Evolutionary conservation across 2,329 filamentous ascomycete species (phyloP).

Genomic region (Aspergillus fumigatiaffinis): DNA sequence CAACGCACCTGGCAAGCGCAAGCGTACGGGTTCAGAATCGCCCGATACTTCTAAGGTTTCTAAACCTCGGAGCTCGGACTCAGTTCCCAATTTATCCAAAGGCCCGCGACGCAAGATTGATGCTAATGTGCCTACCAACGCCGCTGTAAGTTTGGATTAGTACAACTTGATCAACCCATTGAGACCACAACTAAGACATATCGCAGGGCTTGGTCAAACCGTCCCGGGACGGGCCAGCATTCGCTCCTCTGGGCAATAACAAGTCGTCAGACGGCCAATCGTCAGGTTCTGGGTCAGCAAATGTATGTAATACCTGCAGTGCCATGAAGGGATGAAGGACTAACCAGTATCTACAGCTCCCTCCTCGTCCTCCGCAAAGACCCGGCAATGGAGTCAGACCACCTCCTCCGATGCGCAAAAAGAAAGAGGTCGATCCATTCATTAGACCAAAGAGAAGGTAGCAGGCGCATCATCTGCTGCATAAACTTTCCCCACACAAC

Average conservation of each 20-base stretch:
- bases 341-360: conserved; percentile 11
- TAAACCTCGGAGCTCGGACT: conserved; percentile 25
- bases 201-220: conserved; percentile 38
- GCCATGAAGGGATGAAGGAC: conserved; percentile 4
- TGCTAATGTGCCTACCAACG: conserved; percentile 17
- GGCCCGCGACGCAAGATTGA: conserved; percentile 21
- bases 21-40: conserved; percentile 25
- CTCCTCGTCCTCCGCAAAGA: conserved; percentile 14
- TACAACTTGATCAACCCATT: not conserved
- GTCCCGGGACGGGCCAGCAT: conserved; percentile 34
- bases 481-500: not conserved
- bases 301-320: conserved; percentile 17
- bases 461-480: not conserved
- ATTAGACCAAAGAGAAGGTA: conserved; percentile 37
- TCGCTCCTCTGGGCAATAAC: conserved; percentile 20
- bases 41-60: conserved; percentile 21
- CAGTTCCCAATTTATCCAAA: conserved; percentile 23
- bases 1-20: conserved; percentile 27
- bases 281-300: conserved; percentile 10
- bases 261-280: conserved; percentile 12
- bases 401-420: conserved; percentile 34
- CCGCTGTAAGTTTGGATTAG: conserved; percentile 14
- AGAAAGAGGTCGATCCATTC: conserved; percentile 39
- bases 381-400: conserved; percentile 20
- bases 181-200: not conserved